Base-by-base conservation (phyloP, 768 basidiomycete species). In the Tricholoma bakamatsutake region DNA sequence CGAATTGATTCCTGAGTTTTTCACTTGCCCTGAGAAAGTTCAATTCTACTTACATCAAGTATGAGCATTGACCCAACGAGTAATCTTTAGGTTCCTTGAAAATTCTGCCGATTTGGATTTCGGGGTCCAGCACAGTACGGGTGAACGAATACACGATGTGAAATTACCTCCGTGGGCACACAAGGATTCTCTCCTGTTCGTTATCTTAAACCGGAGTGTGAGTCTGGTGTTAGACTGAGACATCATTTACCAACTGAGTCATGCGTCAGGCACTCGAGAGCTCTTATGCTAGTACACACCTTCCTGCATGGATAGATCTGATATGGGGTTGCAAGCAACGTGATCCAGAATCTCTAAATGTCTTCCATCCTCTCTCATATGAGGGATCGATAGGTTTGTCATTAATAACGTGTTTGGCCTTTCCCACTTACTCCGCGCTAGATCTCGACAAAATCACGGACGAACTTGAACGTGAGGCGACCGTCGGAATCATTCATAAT, bases 401-500 rank as follows among this genome's bases (percentile, higher is more conserved):
- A 34, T 11, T 42, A 10, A 12, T 13, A n/a, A 3, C 42, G 2
- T 28, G 12, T 27, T 33, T 4, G 18, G 11, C 21, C 39, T 24
- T 45, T 56, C 24, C 53, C 45, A 21, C 21, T 21, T 11, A 18
- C n/a, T 5, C 4, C 47, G 11, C 51, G 5, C 43, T 27, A 90
- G 94, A 97, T 68, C 72, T 98, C 21, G 95, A 97, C 66, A 69
- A 80, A 3, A 96, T 98, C 53, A 80, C 82, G 5, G 89, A 97
- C 65, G 86, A 92, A 46, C 74, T 92, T 7, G 91, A 98, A 71
- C 81, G 89, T 34, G 92, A 93, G 64, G 94, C 95, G 0, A 93
- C 92, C 6, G 89, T 95, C 17, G 93, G 93, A 1, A 96, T 95
- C 55, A 95, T 97, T 49, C 93, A 96, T 68, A 96, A 96, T 59